phyloP scores from a whole-genome alignment of 192 early-diverging fungal species.

The Phlyctochytrium bullatum region DNA sequence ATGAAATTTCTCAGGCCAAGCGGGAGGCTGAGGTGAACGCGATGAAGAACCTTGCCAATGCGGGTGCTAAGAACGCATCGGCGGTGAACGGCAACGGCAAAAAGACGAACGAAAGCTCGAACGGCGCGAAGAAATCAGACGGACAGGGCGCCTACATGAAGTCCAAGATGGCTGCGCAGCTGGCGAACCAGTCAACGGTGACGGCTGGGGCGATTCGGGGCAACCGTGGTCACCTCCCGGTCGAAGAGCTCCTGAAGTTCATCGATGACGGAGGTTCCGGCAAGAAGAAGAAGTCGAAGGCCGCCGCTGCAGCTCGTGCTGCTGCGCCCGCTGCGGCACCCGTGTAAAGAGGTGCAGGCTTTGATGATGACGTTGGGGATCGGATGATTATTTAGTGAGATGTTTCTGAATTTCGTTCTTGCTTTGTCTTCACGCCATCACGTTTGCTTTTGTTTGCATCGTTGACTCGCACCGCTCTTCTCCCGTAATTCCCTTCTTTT shows the following conservation, averaged over 20 bases:
- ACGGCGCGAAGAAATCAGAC: neutral
- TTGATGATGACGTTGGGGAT: too few relatives aligned
- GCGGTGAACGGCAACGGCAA: neutral
- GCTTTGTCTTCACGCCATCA: too few relatives aligned
- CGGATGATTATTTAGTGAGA: too few relatives aligned
- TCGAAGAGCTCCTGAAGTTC: conserved; percentile 75
- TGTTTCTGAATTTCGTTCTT: too few relatives aligned
- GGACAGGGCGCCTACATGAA: neutral
- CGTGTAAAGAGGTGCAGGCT: too few relatives aligned
- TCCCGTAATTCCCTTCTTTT: too few relatives aligned
- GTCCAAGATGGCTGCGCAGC: conserved; percentile 6
- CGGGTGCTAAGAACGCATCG: neutral
- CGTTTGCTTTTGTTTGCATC: too few relatives aligned
- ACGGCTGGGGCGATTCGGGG: conserved; percentile 15
- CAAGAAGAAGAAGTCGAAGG: conserved; percentile 17
- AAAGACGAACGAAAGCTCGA: neutral
- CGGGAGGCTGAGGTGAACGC: neutral
- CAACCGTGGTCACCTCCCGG: conserved; percentile 67
- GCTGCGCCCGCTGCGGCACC: too few relatives aligned
- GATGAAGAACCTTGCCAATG: neutral
- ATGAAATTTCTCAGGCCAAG: too few relatives aligned
- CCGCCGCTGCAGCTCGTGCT: neutral
- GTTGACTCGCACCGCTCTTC: too few relatives aligned
- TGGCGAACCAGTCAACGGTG: conserved; percentile 34
- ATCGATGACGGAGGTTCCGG: conserved; percentile 25